phyloP scores from a whole-genome alignment of 2,329 filamentous ascomycete genomes.

The Sclerotinia spermophila region DNA sequence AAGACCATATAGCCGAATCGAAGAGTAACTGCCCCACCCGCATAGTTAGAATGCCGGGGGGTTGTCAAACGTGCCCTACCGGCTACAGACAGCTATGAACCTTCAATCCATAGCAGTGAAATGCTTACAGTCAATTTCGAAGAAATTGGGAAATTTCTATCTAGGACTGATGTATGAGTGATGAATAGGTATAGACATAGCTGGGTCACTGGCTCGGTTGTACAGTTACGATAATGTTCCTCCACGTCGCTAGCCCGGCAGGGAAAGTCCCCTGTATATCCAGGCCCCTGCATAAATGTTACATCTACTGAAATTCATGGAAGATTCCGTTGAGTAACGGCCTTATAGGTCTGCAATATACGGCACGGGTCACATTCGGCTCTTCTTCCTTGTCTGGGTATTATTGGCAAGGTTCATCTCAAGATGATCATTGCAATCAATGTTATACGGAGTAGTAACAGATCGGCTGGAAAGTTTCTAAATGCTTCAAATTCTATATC shows the following conservation, averaged over 20 bases:
- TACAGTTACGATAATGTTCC: not conserved
- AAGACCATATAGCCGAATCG: not conserved
- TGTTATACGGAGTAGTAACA: not conserved
- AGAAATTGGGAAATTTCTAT: not conserved
- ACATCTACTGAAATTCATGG: not conserved
- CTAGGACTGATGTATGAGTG: not conserved
- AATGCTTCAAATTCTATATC: slow-evolving; percentile 3
- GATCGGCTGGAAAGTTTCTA: not conserved
- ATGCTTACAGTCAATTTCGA: not conserved
- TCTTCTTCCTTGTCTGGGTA: not conserved
- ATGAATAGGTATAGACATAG: not conserved
- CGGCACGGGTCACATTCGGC: not conserved
- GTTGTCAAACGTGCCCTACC: not conserved
- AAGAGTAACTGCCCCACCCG: not conserved
- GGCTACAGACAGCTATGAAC: not conserved
- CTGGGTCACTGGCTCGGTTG: not conserved
- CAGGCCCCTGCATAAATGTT: not conserved
- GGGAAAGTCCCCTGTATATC: not conserved
- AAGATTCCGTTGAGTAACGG: not conserved
- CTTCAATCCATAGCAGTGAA: not conserved
- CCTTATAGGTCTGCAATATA: not conserved
- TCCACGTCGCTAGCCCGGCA: not conserved
- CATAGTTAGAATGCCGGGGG: not conserved
- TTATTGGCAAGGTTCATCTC: not conserved
- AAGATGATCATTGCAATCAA: not conserved